Evolutionary conservation across 2,329 filamentous ascomycete genomes (phyloP).

Genomic region (Exophiala sp.): DNA sequence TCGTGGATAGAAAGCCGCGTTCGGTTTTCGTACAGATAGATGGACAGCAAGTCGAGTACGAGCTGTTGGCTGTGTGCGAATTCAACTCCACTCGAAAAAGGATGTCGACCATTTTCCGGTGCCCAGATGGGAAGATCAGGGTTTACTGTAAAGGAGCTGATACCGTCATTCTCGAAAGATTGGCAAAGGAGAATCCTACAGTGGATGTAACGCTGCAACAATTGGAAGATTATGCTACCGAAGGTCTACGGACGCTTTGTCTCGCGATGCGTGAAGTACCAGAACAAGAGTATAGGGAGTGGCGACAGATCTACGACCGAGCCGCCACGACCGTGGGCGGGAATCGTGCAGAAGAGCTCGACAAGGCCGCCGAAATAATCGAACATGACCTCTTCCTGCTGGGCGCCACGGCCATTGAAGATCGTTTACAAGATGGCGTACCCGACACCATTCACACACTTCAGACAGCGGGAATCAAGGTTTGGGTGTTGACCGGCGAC

Average conservation of each 20-base stretch:
- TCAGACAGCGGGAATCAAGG: conserved; percentile 94
- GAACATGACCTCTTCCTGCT: conserved; percentile 88
- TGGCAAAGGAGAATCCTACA: conserved; percentile 77
- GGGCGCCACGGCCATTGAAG: conserved; percentile 94
- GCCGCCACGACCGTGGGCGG: conserved; percentile 87
- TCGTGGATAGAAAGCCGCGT: conserved; percentile 83
- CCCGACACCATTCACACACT: conserved; percentile 97
- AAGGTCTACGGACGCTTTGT: conserved; percentile 91
- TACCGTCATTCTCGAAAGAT: conserved; percentile 90
- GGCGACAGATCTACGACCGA: conserved; percentile 80
- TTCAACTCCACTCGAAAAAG: conserved; percentile 97
- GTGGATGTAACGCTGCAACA: conserved; percentile 89
- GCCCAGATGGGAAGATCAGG: conserved; percentile 90
- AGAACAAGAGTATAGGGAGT: conserved; percentile 83
- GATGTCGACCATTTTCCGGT: conserved; percentile 97
- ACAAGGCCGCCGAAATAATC: conserved; percentile 94
- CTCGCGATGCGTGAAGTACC: conserved; percentile 90
- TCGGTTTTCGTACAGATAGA: conserved; percentile 78
- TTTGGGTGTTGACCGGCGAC: conserved; percentile 97
- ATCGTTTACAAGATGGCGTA: conserved; percentile 93
- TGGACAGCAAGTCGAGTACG: conserved; percentile 74
- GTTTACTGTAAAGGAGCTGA: conserved; percentile 96
- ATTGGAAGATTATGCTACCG: conserved; percentile 96
- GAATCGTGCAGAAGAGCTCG: conserved; percentile 87
- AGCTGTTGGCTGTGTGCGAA: conserved; percentile 93